Base-by-base conservation (phyloP, 371 early-diverging fungal genomes). In the Syncephalastrum monosporum region DNA sequence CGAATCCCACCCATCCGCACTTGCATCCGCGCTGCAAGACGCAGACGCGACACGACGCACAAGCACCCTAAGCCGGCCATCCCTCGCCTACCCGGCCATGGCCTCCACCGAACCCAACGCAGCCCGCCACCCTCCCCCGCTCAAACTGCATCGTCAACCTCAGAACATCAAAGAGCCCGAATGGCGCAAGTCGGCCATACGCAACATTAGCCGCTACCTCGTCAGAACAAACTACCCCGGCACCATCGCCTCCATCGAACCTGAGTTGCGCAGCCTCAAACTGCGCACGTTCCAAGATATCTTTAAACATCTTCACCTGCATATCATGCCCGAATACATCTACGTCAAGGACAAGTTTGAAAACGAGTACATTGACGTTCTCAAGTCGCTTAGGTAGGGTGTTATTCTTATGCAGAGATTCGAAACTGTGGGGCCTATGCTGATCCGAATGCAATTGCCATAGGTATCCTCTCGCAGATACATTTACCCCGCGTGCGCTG, bases 401-500 rank as follows among this genome's bases (percentile, higher is more conserved):
- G 3, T 2, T 13, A 46, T 17, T 12, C 8, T 10, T 10, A 33
- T 33, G 38, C 5, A 42, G n/a, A 3, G 12, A 25, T 7, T 21
- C n/a, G n/a, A n/a, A 3, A 6, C 3, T 24, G 17, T 1, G 42
- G 41, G 41, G n/a, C 13, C 5, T 12, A n/a, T 46, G 8, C 33
- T 33, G 51, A 16, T 64, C 4, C 1, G 13, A 44, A 53, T 5
- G 21, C 38, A 4, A 50, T 53, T 50, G 45, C 38, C 17, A 24
- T 55, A 93, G 91, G 58, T 98, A 97, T 66, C 98, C 99, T 16
- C 94, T 89, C 60, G 89, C 88, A n/a, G 91, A 91, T 45, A 82
- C 86, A 56, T 92, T 99, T 33, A 87, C 82, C 52, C 91, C 91
- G 71, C 89, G 92, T 53, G 86, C 91, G 16, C 72, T 99, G 15